Evolutionary conservation across 257 asterid species (phyloP).

Genomic region (Euphrasia confusa): DNA sequence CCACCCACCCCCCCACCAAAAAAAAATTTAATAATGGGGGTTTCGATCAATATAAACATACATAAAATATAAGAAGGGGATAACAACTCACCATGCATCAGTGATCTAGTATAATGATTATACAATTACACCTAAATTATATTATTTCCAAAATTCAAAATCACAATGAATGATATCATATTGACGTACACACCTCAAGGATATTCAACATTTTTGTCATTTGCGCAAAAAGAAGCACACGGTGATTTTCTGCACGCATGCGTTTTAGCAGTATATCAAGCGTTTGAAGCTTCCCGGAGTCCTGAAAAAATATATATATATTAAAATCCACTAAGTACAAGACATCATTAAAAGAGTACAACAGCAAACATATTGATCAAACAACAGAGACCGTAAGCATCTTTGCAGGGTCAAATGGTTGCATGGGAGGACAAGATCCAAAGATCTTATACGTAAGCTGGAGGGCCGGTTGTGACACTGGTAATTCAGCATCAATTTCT

Average conservation of each 20-base stretch:
- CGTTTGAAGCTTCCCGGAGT: slow-evolving; percentile 98
- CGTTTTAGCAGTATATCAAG: slow-evolving; percentile 86
- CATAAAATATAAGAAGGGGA: not conserved
- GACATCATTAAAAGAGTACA: slow-evolving; percentile 12
- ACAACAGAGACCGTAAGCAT: slow-evolving; percentile 71
- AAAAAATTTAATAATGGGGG: not conserved
- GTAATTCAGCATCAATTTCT: slow-evolving; percentile 86
- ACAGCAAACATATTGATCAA: slow-evolving; percentile 5
- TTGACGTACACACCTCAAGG: slow-evolving; percentile 59
- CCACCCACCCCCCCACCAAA: too few species aligned
- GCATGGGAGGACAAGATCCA: slow-evolving; percentile 98
- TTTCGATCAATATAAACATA: not conserved
- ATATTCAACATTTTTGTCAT: slow-evolving; percentile 97
- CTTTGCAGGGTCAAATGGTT: slow-evolving; percentile 98
- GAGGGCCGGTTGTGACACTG: slow-evolving; percentile 77
- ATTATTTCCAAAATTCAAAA: slow-evolving; percentile 16
- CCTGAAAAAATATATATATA: slow-evolving; percentile 45
- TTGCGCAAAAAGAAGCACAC: slow-evolving; percentile 93
- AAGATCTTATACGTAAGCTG: slow-evolving; percentile 80
- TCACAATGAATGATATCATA: slow-evolving; percentile 14
- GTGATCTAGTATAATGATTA: slow-evolving; percentile 12
- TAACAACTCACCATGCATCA: slow-evolving; percentile 7
- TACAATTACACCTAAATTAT: slow-evolving; percentile 8
- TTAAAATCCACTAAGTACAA: slow-evolving; percentile 14
- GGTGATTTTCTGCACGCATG: slow-evolving; percentile 79